Evolutionary conservation across 2,329 filamentous ascomycete genomes (phyloP).

Genomic region (Diaporthe helianthi): DNA sequence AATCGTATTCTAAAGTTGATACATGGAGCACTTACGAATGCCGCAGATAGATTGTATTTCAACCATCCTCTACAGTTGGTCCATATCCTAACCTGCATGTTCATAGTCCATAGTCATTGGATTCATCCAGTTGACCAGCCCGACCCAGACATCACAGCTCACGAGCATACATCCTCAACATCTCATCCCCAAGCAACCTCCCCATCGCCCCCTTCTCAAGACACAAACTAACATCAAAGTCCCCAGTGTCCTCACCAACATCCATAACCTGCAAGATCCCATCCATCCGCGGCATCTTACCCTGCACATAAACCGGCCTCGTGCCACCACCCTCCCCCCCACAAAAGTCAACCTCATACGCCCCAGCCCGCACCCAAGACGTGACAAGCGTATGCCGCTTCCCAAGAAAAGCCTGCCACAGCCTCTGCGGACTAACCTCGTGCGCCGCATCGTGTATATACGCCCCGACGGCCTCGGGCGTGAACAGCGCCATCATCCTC

Average conservation of each 20-base stretch:
- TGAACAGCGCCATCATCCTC: conserved; percentile 46
- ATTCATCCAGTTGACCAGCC: too few relatives aligned
- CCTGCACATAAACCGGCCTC: conserved; percentile 48
- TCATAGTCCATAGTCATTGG: neutral
- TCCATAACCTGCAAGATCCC: conserved; percentile 53
- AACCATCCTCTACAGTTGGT: neutral
- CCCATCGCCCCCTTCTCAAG: conserved; percentile 42
- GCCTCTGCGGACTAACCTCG: conserved; percentile 53
- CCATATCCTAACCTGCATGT: neutral
- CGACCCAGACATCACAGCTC: neutral
- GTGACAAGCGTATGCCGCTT: conserved; percentile 51
- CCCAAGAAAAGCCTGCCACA: conserved; percentile 57
- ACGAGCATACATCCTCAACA: conserved; percentile 17
- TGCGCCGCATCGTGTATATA: conserved; percentile 51
- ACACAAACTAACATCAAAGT: conserved; percentile 46
- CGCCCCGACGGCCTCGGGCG: conserved; percentile 46
- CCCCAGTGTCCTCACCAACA: conserved; percentile 40
- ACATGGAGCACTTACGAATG: neutral
- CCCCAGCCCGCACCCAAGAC: conserved; percentile 49
- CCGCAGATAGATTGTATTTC: neutral
- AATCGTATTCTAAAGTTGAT: neutral
- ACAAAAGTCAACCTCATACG: conserved; percentile 52
- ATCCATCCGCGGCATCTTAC: conserved; percentile 51
- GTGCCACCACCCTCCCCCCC: conserved; percentile 28
- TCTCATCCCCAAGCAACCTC: conserved; percentile 40